Percentiles rank a stretch among this genome's conserved stretches.
These are phyloP conservation scores for Biscutella laevigata DNA, from an alignment of 441 rosid genomes.

Conservation along the genomic window DNA sequence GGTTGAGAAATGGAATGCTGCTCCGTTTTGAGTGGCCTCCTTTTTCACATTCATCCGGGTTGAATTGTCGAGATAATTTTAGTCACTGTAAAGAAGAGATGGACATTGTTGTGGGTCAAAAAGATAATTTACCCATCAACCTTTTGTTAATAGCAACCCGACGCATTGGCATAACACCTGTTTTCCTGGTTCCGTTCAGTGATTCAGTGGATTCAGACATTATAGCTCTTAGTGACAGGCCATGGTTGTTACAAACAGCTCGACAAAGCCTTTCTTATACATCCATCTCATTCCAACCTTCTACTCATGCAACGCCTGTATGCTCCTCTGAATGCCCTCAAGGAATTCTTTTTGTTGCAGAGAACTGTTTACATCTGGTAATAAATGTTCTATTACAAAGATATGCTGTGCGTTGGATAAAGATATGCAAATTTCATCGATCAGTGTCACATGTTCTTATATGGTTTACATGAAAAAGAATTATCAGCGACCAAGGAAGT, in stretches of 20 bases:
- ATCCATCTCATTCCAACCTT: constrained; percentile 88
- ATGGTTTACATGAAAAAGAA: not conserved
- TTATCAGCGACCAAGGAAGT: not conserved
- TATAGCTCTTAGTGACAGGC: constrained; percentile 92
- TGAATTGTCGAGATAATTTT: constrained; percentile 22
- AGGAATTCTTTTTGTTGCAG: constrained; percentile 91
- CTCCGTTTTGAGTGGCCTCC: constrained; percentile 96
- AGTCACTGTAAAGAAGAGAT: constrained; percentile 31
- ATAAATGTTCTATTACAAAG: constrained; percentile 16
- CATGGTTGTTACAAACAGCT: constrained; percentile 92
- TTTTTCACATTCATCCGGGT: constrained; percentile 32
- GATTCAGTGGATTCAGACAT: constrained; percentile 76
- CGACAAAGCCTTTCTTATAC: constrained; percentile 85
- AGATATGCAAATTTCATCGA: not conserved
- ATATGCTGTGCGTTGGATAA: not conserved
- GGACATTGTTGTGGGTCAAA: constrained; percentile 24
- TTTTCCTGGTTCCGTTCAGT: constrained; percentile 82
- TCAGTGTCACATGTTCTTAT: not conserved
- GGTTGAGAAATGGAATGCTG: constrained; percentile 98
- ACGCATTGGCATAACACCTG: constrained; percentile 92
- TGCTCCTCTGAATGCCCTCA: constrained; percentile 85
- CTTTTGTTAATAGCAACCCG: constrained; percentile 86
- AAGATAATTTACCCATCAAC: constrained; percentile 39
- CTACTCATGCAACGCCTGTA: constrained; percentile 95
- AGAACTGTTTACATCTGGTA: constrained; percentile 91